Evolutionary conservation across 2,329 filamentous ascomycete species (phyloP), one percentile per base, ranked within the genome.

Genomic region (Hypoxylon sp.): DNA sequence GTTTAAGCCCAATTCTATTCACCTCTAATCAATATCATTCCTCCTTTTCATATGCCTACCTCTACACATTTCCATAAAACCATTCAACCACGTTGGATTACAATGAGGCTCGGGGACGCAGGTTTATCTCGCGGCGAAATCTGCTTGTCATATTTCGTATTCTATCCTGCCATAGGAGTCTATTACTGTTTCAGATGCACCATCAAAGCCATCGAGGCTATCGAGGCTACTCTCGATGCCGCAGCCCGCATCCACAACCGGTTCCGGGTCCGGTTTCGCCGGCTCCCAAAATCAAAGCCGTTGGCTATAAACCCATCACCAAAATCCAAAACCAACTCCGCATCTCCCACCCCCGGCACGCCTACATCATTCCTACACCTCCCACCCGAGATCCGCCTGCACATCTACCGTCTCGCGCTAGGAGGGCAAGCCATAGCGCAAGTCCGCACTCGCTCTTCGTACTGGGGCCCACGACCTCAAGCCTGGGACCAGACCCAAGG

Each of bases 291-390:
- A 14, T 71, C 68, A 14, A 66, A 64, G 46, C 66, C 68, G 10
- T 27, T 70, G n/a, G 65, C 61, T 2, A 22, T 35, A 30, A 27
- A 33, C 13, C 33, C 59, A 6, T 14, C 22, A 31, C 27, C 40
- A 6, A n/a, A n/a, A 27, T 25, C 35, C 20, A 20, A 42, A 35
- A 2, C 44, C 8, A 37, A 13, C 6, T 6, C 44, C 13, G 25
- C 44, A 8, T 14, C 25, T 27, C 13, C 49, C 7, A 8, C 14
- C 10, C 20, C 35, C 22, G 13, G 40, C 8, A 48, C 35, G 22
- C 30, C 17, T 2, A 61, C 61, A 8, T 68, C 65, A 14, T 71
- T 71, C 25, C 51, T 71, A n/a, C 54, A 71, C 31, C 37, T 70
- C 2, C 68, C 68, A 4, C 48, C 48, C 1, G 68, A 70, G 42